Evolutionary conservation across 805 yeast species (phyloP).

Genomic region (Candida xiaguanensis): DNA sequence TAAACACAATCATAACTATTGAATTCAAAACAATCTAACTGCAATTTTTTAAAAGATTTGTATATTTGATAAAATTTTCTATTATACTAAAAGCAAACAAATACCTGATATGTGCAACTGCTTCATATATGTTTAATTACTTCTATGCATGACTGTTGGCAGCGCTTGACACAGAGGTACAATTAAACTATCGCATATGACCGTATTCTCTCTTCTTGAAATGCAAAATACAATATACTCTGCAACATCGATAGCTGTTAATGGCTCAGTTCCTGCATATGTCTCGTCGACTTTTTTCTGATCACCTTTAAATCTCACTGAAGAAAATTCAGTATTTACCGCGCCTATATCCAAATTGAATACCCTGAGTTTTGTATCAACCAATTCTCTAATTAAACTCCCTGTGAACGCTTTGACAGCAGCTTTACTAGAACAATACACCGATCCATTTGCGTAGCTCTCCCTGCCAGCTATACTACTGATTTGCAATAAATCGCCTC

Average conservation of each 20-base stretch:
- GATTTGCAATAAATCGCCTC: slow-evolving; percentile 35
- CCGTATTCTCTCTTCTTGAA: slow-evolving; percentile 31
- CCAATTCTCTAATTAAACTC: slow-evolving; percentile 34
- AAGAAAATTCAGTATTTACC: slow-evolving; percentile 36
- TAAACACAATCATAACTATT: no score
- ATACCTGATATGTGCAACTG: no score
- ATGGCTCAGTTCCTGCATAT: slow-evolving; percentile 33
- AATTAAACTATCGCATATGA: slow-evolving; percentile 36
- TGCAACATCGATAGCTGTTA: slow-evolving; percentile 34
- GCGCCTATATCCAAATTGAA: slow-evolving; percentile 41
- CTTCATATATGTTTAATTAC: background rate
- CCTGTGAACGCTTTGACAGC: slow-evolving; percentile 32
- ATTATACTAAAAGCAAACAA: no score
- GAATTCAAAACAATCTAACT: no score
- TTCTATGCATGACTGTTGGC: slow-evolving; percentile 10
- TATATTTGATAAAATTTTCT: no score
- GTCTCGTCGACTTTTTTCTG: slow-evolving; percentile 26
- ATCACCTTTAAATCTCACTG: slow-evolving; percentile 34
- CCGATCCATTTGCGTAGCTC: slow-evolving; percentile 35
- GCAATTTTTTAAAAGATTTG: no score
- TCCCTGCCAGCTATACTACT: slow-evolving; percentile 39
- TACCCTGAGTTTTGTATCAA: slow-evolving; percentile 33
- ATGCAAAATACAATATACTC: slow-evolving; percentile 36
- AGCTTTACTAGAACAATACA: slow-evolving; percentile 38
- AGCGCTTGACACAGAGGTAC: slow-evolving; percentile 36